Evolutionary conservation across 768 basidiomycete genomes (phyloP).

Genomic region (Mycena amicta): DNA sequence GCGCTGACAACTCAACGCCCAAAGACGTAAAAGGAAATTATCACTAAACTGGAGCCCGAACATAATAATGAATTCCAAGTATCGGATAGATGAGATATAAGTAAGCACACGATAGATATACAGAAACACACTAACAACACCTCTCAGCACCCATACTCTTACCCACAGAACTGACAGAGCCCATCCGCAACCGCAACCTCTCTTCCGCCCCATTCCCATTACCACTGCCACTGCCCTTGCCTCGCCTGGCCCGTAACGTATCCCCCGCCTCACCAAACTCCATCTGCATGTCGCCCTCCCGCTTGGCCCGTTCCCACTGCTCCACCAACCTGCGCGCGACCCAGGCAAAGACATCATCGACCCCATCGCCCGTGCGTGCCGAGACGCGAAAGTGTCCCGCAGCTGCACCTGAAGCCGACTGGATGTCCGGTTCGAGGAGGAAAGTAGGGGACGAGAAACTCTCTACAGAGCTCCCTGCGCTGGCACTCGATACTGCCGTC

Average conservation of each 20-base stretch:
- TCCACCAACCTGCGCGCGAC: constrained; percentile 62
- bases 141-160: constrained; percentile 9
- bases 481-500: not conserved
- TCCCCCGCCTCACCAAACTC: constrained; percentile 2
- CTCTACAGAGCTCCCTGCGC: constrained; percentile 5
- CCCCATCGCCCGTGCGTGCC: constrained; percentile 77
- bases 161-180: not conserved
- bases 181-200: not conserved
- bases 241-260: not conserved
- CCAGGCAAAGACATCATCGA: constrained; percentile 76
- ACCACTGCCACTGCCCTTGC: constrained; percentile 1
- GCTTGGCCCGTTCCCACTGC: constrained; percentile 48
- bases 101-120: not conserved
- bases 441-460: constrained; percentile 19
- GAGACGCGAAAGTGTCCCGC: constrained; percentile 77
- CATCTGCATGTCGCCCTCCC: not conserved
- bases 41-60: no score
- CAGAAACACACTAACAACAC: not conserved
- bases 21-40: no score
- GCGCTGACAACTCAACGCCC: no score
- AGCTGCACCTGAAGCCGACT: constrained; percentile 32
- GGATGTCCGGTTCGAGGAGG: constrained; percentile 20
- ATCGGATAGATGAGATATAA: not conserved
- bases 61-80: no score
- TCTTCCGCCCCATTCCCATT: constrained; percentile 2